Base-by-base conservation (phyloP, 2,329 filamentous ascomycete species). In the Nemania sp. region DNA sequence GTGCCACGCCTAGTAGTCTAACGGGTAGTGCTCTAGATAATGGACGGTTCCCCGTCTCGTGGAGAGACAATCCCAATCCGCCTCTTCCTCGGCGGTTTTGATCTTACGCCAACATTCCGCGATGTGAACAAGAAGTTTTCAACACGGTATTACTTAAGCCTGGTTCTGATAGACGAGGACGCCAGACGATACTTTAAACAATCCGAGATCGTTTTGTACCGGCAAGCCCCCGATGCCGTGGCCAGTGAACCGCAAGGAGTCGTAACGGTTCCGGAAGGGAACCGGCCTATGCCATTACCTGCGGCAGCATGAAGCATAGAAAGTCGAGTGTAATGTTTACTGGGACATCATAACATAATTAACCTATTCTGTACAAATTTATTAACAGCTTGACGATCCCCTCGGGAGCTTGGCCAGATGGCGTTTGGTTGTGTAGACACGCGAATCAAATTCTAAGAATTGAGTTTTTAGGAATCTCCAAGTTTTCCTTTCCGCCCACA, bases 121-220 rank as follows among this genome's bases (percentile, higher is more conserved):
- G 95, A 99, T 76, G 96, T 99, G 69, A 99, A 99, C 85, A 99
- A 99, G 84, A 99, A 99, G 80, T 99, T 97, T 78, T 98, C 94
- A 25, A 98, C 94, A 39, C 85, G 95, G 72, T 99, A 99, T 79
- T 99, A 99, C 79, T 85, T 99, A 65, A 97, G 93, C 74, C 80
- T 99, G 64, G 95, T 99, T 20, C 83, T 97, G 68, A 97, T 97
- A 68, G 93, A 97, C 72, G 93, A 97, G 86, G 95, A 99, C 76
- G 95, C 95, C 51, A 88, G 95, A 71, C 87, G 95, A 71, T 99
- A 99, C 80, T 99, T 99, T 80, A 99, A 99, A 78, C 95, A 99
- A 77, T 97, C 92, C 54, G 95, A 99, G 79, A 99, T 99, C 74
- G 93, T 97, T 60, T 87, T 99, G 54, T 98, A 90, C 80, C 88